Evolutionary conservation across 768 basidiomycete species (phyloP).

Genomic region (Hericium coralloides): DNA sequence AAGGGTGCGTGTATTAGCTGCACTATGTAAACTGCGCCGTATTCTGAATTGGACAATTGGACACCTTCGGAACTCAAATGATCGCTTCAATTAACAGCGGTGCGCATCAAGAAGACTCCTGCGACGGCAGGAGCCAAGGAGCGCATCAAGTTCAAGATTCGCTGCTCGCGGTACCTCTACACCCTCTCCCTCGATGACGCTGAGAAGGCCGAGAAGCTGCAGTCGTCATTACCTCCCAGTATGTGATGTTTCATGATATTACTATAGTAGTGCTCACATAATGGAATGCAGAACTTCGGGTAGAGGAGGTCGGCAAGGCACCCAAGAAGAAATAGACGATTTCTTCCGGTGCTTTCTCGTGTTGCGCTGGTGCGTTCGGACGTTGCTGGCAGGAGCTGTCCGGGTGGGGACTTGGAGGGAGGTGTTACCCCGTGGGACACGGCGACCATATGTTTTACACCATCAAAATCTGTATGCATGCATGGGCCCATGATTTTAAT

Average conservation of each 20-base stretch:
- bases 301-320: constrained; percentile 63
- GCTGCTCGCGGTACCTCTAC: constrained; percentile 95
- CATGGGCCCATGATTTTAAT: background rate
- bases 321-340: constrained; percentile 62
- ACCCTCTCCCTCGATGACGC: constrained; percentile 93
- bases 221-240: constrained; percentile 94
- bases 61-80: too few species aligned
- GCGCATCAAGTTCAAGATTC: constrained; percentile 96
- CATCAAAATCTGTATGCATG: background rate
- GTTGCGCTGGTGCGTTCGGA: too few species aligned
- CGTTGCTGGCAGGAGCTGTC: too few species aligned
- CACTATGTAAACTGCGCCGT: background rate
- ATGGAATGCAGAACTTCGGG: constrained; percentile 46
- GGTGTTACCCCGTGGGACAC: background rate
- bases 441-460: background rate
- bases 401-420: background rate
- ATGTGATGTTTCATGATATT: constrained; percentile 20
- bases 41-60: background rate
- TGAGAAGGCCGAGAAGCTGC: constrained; percentile 97
- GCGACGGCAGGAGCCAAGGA: constrained; percentile 61
- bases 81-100: constrained; percentile 47
- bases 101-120: constrained; percentile 94
- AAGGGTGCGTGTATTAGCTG: constrained; percentile 53
- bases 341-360: background rate
- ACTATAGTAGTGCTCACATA: background rate